Conservation (phyloP, 208 protist species). For the Crithidia thermophila region DNA sequence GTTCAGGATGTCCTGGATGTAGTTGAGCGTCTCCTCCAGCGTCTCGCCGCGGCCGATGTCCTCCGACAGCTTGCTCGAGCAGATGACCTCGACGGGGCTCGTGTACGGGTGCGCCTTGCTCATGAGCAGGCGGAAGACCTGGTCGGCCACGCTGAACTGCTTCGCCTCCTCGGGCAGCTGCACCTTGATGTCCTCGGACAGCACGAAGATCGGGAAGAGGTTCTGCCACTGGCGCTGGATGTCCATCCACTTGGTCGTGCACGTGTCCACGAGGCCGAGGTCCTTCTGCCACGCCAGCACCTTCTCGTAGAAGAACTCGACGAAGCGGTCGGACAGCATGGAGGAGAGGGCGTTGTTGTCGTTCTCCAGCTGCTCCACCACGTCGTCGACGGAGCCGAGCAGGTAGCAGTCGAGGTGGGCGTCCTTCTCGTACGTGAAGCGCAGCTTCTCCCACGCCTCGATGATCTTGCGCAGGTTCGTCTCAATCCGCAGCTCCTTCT, state of each 20-base stretch:
- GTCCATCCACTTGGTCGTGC: slow-evolving; percentile 95
- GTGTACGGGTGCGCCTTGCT: slow-evolving; percentile 92
- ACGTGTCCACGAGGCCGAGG: slow-evolving; percentile 95
- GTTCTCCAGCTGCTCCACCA: slow-evolving; percentile 96
- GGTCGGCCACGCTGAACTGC: slow-evolving; percentile 93
- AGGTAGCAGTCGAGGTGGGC: slow-evolving; percentile 89
- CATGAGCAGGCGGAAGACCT: slow-evolving; percentile 91
- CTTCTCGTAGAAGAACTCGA: slow-evolving; percentile 96
- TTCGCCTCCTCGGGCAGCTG: slow-evolving; percentile 97
- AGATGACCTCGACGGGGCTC: slow-evolving; percentile 92
- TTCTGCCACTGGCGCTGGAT: slow-evolving; percentile 98
- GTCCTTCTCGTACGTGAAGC: slow-evolving; percentile 92
- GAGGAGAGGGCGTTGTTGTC: slow-evolving; percentile 96
- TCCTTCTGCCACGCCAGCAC: slow-evolving; percentile 96
- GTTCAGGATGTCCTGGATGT: slow-evolving; percentile 92
- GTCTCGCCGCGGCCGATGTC: slow-evolving; percentile 90
- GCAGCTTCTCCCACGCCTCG: slow-evolving; percentile 93
- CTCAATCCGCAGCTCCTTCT: slow-evolving; percentile 98
- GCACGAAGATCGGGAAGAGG: slow-evolving; percentile 98
- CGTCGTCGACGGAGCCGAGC: slow-evolving; percentile 93
- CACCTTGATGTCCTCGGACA: slow-evolving; percentile 97
- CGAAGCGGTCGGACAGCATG: slow-evolving; percentile 96
- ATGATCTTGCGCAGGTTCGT: slow-evolving; percentile 96
- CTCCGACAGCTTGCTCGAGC: slow-evolving; percentile 76
- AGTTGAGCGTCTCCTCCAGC: slow-evolving; percentile 91